Conservation (phyloP, 257 asterid species). For the Capsicum chinense region DNA sequence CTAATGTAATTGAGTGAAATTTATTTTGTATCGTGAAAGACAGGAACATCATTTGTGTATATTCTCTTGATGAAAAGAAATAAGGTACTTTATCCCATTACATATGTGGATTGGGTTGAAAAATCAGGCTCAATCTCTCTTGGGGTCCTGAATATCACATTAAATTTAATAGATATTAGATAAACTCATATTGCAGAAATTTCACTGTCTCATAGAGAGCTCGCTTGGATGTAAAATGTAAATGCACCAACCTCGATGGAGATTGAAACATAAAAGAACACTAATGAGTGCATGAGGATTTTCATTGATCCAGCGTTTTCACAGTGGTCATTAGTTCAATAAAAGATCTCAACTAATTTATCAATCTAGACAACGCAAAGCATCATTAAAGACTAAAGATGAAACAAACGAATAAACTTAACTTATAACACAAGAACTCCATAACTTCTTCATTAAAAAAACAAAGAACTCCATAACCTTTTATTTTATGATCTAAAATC, state of each 20-base stretch:
- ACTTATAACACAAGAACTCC: not conserved
- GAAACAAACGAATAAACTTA: not conserved
- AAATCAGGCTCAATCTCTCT: not conserved
- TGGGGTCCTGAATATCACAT: not conserved
- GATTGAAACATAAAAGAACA: not conserved
- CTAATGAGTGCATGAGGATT: not conserved
- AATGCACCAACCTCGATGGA: not conserved
- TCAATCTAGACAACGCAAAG: not conserved
- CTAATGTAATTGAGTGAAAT: not conserved
- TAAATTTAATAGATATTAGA: not conserved
- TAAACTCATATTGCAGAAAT: not conserved
- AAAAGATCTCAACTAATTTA: not conserved
- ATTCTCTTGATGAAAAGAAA: not conserved
- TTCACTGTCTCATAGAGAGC: not conserved
- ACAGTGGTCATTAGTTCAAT: conserved; percentile 7
- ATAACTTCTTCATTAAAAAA: not conserved
- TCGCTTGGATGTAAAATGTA: not conserved
- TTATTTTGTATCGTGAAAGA: not conserved
- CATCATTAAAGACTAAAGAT: not conserved
- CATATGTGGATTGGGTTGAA: not conserved
- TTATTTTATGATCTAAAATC: not conserved
- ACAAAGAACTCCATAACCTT: not conserved
- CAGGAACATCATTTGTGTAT: not conserved
- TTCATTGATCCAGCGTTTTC: not conserved
- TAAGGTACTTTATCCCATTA: not conserved